These are phyloP conservation scores for Cardiospermum halicacabum DNA, from an alignment of 345 rosid species.

Conservation along the genomic window DNA sequence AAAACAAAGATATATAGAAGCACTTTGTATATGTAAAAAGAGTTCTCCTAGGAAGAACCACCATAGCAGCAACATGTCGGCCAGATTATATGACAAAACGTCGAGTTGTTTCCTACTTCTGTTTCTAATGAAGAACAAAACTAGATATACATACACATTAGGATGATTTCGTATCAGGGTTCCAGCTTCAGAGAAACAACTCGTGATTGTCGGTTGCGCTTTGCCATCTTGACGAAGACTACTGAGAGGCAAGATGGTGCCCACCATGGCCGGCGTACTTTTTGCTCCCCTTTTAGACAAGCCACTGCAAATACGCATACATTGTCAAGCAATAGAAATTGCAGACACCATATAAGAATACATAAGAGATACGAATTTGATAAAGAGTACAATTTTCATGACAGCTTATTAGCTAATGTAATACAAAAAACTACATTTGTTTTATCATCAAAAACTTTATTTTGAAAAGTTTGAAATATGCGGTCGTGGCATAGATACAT, in stretches of 20 bases:
- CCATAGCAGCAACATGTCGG: constrained; percentile 24
- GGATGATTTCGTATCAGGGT: constrained; percentile 52
- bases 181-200: constrained; percentile 97
- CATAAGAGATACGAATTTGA: not conserved
- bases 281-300: constrained; percentile 96
- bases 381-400: not conserved
- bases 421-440: not conserved
- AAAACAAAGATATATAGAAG: constrained; percentile 18
- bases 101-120: constrained; percentile 20
- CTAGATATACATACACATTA: constrained; percentile 48
- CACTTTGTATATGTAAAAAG: constrained; percentile 19
- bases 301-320: constrained; percentile 52
- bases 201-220: constrained; percentile 91
- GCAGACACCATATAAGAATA: too few species aligned
- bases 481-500: too few species aligned
- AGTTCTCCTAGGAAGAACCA: constrained; percentile 42
- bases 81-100: constrained; percentile 25
- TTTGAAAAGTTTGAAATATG: not conserved
- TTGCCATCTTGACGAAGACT: constrained; percentile 77
- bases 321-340: constrained; percentile 11
- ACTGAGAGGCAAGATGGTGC: constrained; percentile 88
- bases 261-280: constrained; percentile 98
- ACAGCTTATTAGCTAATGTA: not conserved
- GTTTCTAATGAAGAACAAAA: constrained; percentile 38
- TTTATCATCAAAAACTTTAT: not conserved